Evolutionary conservation across 306 rosid species (phyloP), one percentile per base, ranked within the genome.

Genomic region (Geum urbanum): DNA sequence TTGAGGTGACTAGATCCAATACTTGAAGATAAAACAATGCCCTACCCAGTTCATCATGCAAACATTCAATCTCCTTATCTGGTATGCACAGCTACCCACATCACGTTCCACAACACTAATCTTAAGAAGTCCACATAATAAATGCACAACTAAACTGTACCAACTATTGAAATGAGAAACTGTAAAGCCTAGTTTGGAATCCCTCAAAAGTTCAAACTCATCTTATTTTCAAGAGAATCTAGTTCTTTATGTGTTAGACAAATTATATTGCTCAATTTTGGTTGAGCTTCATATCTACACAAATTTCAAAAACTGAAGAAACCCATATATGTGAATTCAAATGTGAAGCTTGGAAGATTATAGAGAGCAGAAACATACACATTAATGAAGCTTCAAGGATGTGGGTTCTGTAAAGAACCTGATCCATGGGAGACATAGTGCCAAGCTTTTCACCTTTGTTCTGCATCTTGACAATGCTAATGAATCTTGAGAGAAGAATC

Each of bases 391-490:
- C 96, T 82, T 94, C 96, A 9, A 94, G 95, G 89, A 94, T 77
- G 77, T 94, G 98, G 66, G 98, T 88, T 79, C 97, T 94, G 95
- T 96, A 94, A 5, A 94, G 84, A 84, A 90, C 98, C 75, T 92
- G 97, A 86, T 94, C 98, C 98, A 94, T 94, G 32, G 98, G 97
- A 9, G 98, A 94, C 97, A 94, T 90, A 18, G 96, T 85, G 5
- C 98, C 96, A 72, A 94, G 91, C 81, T 88, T 94, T 63, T 89
- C 96, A 72, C 98, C 98, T 79, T 91, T 90, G 74, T 94, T 88
- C 94, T 90, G 96, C 89, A 94, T 88, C 96, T 94, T 94, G 54
- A 87, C 80, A 80, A 94, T 87, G 82, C 88, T 94, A 88, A 84
- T 82, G 35, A 94, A 79, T 70, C 90, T 90, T 3, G 98, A 90